Evolutionary conservation across 257 asterid species (phyloP), one percentile per base, ranked within the genome.

Genomic region (Forsythia viridissima): DNA sequence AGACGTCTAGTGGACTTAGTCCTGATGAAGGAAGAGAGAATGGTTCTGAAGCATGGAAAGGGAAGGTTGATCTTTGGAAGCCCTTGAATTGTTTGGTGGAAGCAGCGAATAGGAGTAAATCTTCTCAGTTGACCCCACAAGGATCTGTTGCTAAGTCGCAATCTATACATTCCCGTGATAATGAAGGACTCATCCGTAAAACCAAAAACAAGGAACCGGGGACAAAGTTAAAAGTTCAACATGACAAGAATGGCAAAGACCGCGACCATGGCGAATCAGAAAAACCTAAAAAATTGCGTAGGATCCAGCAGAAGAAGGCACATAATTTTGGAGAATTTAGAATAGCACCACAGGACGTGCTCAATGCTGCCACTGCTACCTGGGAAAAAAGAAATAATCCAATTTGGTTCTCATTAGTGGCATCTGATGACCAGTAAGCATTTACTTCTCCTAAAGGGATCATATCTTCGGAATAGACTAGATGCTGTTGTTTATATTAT

Each of bases 61-160:
- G 90, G 75, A 88, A 93, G 86, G 89, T 85, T 77, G 97, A 96
- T 90, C 90, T 85, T 44, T 96, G 99, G 99, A 93, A 93, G 74
- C 97, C 99, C 77, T 88, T 93, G 75, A 93, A 89, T 83, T 91
- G 96, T 87, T 90, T 96, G 85, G 99, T 96, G 85, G 99, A 96
- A 81, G 99, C 89, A 77, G 99, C 98, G 79, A 92, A 91, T 76
- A 91, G 97, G 84, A 92, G 94, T 85, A 96, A 96, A 86, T 85
- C 97, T 77, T 87, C 91, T 11, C 93, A 90, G 82, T 83, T 88
- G 71, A 69, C 87, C 73, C 73, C 80, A 55, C 93, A 87, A 78
- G 94, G 89, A 79, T 89, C 96, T 74, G 80, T 76, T 77, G 75
- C 86, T 84, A 93, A 92, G 86, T 81, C 91, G 69, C 95, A 91